These are phyloP conservation scores for Corymbia maculata DNA, from an alignment of 345 rosid species.

Conservation along the genomic window DNA sequence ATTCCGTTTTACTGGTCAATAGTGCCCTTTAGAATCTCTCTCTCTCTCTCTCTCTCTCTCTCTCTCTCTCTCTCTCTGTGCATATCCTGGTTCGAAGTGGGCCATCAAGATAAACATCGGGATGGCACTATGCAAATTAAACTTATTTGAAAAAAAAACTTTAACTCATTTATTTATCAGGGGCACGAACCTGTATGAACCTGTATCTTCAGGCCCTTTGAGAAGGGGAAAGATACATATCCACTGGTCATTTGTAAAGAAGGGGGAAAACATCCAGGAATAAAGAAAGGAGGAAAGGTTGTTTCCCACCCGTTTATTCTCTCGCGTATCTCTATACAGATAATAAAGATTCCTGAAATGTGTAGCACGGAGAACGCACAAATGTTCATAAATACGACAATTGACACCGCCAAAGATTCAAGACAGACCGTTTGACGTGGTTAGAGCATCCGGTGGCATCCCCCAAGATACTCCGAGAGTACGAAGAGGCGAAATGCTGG, in stretches of 20 bases:
- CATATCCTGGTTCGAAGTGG: neutral
- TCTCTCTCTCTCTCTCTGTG: neutral
- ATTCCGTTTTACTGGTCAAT: neutral
- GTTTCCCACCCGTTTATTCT: neutral
- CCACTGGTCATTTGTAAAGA: neutral
- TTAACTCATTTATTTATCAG: neutral
- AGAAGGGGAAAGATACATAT: neutral
- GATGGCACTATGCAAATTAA: neutral
- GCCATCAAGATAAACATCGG: neutral
- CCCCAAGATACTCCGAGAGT: neutral
- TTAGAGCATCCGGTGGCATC: neutral
- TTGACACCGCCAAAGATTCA: neutral
- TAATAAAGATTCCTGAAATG: neutral
- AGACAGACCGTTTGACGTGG: neutral
- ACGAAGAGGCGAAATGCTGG: neutral
- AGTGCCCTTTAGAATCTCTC: neutral
- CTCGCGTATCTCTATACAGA: neutral
- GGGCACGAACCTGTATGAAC: neutral
- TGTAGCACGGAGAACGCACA: neutral
- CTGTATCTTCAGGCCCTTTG: neutral
- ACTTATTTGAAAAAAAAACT: neutral
- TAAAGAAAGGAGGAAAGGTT: neutral
- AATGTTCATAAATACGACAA: neutral
- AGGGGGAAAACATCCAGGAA: neutral
- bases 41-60: neutral